phyloP scores from a whole-genome alignment of 192 early-diverging fungal species.

The Mortierella antarctica region DNA sequence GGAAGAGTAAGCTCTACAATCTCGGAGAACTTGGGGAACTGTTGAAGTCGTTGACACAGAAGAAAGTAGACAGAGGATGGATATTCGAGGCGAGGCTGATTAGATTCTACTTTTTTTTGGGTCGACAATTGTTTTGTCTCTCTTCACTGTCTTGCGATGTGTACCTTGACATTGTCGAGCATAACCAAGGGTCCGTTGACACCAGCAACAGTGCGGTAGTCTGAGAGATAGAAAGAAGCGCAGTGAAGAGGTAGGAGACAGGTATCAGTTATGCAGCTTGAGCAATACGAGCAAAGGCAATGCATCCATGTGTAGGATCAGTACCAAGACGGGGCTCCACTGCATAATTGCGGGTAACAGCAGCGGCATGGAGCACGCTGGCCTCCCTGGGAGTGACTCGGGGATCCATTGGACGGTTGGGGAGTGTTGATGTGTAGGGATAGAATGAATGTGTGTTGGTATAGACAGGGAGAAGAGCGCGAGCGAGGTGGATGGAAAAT shows the following conservation, averaged over 20 bases:
- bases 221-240: slow-evolving; percentile 57
- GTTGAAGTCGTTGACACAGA: neutral
- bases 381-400: slow-evolving; percentile 68
- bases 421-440: neutral
- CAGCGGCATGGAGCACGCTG: slow-evolving; percentile 84
- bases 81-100: neutral
- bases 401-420: slow-evolving; percentile 40
- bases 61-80: neutral
- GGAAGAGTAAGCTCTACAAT: slow-evolving; percentile 98
- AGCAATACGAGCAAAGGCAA: slow-evolving; percentile 1
- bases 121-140: neutral
- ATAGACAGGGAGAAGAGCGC: neutral
- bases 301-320: neutral
- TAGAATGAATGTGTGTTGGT: neutral
- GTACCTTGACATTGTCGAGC: slow-evolving; percentile 97
- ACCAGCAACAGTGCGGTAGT: slow-evolving; percentile 97
- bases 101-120: neutral
- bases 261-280: too few species aligned
- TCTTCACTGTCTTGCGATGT: slow-evolving; percentile 9
- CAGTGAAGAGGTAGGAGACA: neutral
- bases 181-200: slow-evolving; percentile 99
- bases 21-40: slow-evolving; percentile 97
- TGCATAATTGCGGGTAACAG: slow-evolving; percentile 87
- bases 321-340: slow-evolving; percentile 90
- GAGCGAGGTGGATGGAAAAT: neutral